A percentile compares a stretch with the other conserved stretches of the same genome.
These are phyloP conservation scores for Glaciozyma martinii DNA, from an alignment of 768 basidiomycete genomes.

Conservation along the genomic window DNA sequence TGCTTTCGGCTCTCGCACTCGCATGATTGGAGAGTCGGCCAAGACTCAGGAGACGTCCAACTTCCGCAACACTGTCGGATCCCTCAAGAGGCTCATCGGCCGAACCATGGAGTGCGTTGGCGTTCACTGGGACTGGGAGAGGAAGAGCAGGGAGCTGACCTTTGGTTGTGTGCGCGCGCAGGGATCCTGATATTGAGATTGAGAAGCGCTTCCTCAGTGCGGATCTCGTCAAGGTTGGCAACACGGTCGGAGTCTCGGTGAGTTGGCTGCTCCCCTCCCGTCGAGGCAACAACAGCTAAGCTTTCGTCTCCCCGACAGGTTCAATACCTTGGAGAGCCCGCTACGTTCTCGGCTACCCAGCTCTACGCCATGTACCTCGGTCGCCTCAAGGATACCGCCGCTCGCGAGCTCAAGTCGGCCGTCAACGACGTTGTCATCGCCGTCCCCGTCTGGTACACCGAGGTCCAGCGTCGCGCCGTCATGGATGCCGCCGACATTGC, in stretches of 20 bases:
- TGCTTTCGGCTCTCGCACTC: conserved; percentile 84
- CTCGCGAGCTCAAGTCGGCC: conserved; percentile 70
- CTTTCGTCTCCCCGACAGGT: conserved; percentile 50
- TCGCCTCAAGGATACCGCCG: conserved; percentile 79
- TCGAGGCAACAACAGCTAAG: neutral
- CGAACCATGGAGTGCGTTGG: conserved; percentile 48
- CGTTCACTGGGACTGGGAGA: neutral
- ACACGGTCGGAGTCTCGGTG: conserved; percentile 78
- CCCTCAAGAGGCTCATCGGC: conserved; percentile 81
- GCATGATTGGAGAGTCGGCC: conserved; percentile 84
- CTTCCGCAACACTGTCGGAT: conserved; percentile 93
- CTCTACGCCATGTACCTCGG: conserved; percentile 83
- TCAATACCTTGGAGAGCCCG: conserved; percentile 71
- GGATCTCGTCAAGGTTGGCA: conserved; percentile 70
- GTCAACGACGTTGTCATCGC: conserved; percentile 91
- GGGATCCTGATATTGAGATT: conserved; percentile 69
- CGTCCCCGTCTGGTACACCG: conserved; percentile 94
- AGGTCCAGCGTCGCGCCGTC: conserved; percentile 79
- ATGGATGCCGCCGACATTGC: conserved; percentile 84
- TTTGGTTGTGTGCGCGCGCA: conserved; percentile 15
- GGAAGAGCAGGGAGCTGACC: neutral
- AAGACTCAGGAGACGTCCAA: conserved; percentile 98
- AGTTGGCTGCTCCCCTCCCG: conserved; percentile 32
- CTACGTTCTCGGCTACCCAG: conserved; percentile 76
- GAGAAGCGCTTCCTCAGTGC: conserved; percentile 91